Evolutionary conservation across 116 monocot genomes (phyloP), one percentile per base, ranked within the genome.

Genomic region (Dioscorea cayenensis): DNA sequence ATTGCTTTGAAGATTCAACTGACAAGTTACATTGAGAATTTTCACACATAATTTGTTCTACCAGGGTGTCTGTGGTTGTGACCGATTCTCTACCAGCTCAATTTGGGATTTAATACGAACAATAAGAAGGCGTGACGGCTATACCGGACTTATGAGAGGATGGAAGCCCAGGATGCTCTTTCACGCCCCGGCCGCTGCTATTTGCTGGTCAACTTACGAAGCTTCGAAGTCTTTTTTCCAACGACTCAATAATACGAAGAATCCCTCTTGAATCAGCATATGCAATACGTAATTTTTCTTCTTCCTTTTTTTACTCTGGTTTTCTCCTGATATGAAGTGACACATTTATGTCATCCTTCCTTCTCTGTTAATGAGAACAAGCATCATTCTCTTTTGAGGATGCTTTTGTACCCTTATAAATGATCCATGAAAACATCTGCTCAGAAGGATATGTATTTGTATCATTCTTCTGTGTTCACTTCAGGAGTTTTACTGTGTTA

Each of bases 191-290:
- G 97, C 97, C 10, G 93, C 97, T 23, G 90, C 97, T n/a, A 97
- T 97, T 61, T 93, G 93, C 77, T 97, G 97, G 97, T 93, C 97
- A 14, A 83, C 90, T 14, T 93, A 97, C 38, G 97, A 97, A 82
- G 86, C 90, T 16, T 67, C 81, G 1, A 97, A 97, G 63, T 80
- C 86, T 12, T 97, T 93, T 77, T 93, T 97, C 49, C 81, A 88
- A 65, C 52, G 48, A 55, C 65, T 77, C 18, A 90, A 90, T 63
- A 69, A 81, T n/a, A 64, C 50, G 64, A 71, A 60, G 63, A 69
- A 60, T 28, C 58, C 13, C 29, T 50, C 55, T 28, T 58, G 70
- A 59, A 70, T 59, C 58, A 29, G 20, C 10, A 52, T 25, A 27
- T 8, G 43, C 43, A 43, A 43, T 43, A 43, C 8, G 7, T 43